These are phyloP conservation scores for Lotus japonicus DNA, from an alignment of 306 rosid genomes.

Conservation along the genomic window DNA sequence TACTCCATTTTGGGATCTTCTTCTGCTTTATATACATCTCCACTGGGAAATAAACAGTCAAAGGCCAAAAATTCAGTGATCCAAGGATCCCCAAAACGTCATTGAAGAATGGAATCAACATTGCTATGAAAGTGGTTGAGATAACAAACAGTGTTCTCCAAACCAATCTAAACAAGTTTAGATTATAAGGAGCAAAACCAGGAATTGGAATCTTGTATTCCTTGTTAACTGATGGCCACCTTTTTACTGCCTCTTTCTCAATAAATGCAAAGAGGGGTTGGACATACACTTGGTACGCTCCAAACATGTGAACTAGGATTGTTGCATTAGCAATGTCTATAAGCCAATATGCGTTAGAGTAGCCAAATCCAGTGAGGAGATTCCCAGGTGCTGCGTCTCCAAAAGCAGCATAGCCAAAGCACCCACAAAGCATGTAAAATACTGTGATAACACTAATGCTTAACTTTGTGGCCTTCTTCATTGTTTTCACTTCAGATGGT, in stretches of 20 bases:
- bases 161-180: slow-evolving; percentile 48
- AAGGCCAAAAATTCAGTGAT: slow-evolving; percentile 81
- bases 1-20: slow-evolving; percentile 59
- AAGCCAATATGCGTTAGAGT: slow-evolving; percentile 62
- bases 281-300: slow-evolving; percentile 70
- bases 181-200: slow-evolving; percentile 23
- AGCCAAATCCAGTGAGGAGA: slow-evolving; percentile 72
- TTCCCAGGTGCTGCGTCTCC: slow-evolving; percentile 65
- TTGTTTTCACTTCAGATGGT: slow-evolving; percentile 72
- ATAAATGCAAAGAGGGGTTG: slow-evolving; percentile 69
- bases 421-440: slow-evolving; percentile 73
- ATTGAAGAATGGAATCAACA: slow-evolving; percentile 78
- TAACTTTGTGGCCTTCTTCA: slow-evolving; percentile 51
- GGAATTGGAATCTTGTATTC: slow-evolving; percentile 44
- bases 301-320: slow-evolving; percentile 62
- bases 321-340: slow-evolving; percentile 63
- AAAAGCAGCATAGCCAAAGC: slow-evolving; percentile 69
- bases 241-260: slow-evolving; percentile 36
- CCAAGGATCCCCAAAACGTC: slow-evolving; percentile 66
- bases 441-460: slow-evolving; percentile 51
- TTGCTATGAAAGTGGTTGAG: slow-evolving; percentile 51
- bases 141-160: slow-evolving; percentile 65
- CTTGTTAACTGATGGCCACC: slow-evolving; percentile 27
- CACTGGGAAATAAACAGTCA: slow-evolving; percentile 55
- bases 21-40: slow-evolving; percentile 60